A percentile compares a stretch with the other conserved stretches of the same genome.
phyloP scores from a whole-genome alignment of 2,329 filamentous ascomycete species.

The Dothideomycetes sp. region DNA sequence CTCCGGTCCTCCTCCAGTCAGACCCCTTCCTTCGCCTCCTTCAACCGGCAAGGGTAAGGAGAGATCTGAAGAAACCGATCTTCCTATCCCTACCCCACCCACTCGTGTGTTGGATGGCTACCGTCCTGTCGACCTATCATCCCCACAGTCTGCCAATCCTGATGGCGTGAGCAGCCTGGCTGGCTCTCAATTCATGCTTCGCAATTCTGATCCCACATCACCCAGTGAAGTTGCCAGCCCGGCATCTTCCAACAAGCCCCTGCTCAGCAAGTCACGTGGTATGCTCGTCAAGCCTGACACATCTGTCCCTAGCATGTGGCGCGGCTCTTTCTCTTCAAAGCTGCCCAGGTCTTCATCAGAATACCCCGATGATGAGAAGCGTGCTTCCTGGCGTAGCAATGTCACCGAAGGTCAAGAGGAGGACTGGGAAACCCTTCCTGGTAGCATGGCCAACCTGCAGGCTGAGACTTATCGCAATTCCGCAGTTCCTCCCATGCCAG shows the following conservation, averaged over 20 bases:
- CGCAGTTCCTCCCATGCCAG: not conserved
- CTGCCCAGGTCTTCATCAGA: not conserved
- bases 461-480: not conserved
- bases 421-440: not conserved
- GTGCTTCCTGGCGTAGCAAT: not conserved
- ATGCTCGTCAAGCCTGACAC: not conserved
- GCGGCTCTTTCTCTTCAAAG: not conserved
- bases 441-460: not conserved
- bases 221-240: not conserved
- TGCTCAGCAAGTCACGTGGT: not conserved
- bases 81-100: constrained; percentile 1
- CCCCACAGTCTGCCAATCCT: too few species aligned
- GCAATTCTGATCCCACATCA: too few species aligned
- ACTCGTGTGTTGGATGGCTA: constrained; percentile 2
- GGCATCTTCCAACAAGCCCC: not conserved
- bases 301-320: too few species aligned
- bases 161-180: too few species aligned
- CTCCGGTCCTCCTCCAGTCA: not conserved
- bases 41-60: not conserved
- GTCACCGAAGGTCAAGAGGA: not conserved
- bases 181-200: too few species aligned
- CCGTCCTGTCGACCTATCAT: not conserved
- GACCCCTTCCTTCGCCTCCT: not conserved
- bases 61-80: constrained; percentile 2
- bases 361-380: not conserved